Percentiles rank a stretch among this genome's conserved stretches.
Evolutionary conservation across 2,329 filamentous ascomycete species (phyloP).

Genomic region (Mollisiaceae sp.): DNA sequence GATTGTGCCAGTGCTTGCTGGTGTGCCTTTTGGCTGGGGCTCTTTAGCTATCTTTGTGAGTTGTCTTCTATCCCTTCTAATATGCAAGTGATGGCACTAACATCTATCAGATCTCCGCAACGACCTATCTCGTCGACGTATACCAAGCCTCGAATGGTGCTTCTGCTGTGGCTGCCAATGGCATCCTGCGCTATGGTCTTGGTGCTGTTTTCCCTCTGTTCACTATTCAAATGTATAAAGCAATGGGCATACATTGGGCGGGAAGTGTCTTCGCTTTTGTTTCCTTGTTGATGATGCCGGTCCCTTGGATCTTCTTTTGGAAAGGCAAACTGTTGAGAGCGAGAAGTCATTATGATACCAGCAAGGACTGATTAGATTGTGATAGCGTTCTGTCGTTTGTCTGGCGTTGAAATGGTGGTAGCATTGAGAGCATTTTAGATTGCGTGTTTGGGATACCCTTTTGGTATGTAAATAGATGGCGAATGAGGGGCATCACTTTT

Average conservation of each 20-base stretch:
- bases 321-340: constrained; percentile 45
- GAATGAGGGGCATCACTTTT: too few species aligned
- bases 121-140: constrained; percentile 38
- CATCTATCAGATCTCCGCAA: constrained; percentile 31
- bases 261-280: constrained; percentile 50
- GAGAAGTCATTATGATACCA: constrained; percentile 40
- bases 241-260: constrained; percentile 49
- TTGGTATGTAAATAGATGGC: not conserved
- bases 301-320: constrained; percentile 52
- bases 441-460: not conserved
- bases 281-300: constrained; percentile 46
- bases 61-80: constrained; percentile 23
- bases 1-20: constrained; percentile 40
- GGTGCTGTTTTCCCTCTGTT: constrained; percentile 41
- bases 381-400: not conserved
- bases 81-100: constrained; percentile 9
- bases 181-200: constrained; percentile 36
- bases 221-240: constrained; percentile 53
- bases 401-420: not conserved
- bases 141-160: constrained; percentile 34
- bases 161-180: constrained; percentile 39
- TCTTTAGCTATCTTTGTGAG: constrained; percentile 63
- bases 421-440: not conserved
- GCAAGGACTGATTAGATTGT: constrained; percentile 16
- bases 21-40: constrained; percentile 58